Evolutionary conservation across 1,284 basidiomycete genomes (phyloP).

Genomic region (Marasmius fiardii): DNA sequence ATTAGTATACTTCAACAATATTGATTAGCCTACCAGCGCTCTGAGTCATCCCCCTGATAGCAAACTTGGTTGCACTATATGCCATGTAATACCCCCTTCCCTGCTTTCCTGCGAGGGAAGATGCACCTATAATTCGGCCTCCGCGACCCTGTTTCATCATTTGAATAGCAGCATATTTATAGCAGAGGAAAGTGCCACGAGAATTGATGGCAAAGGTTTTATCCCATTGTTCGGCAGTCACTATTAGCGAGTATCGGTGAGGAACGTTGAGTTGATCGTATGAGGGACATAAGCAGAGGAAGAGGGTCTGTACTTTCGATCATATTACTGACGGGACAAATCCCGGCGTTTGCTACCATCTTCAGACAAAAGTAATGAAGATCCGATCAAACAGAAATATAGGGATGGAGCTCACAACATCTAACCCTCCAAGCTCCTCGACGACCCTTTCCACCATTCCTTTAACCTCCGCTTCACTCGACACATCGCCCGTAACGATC

Average conservation of each 20-base stretch:
- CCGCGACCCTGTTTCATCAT: conserved; percentile 29
- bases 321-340: conserved; percentile 11
- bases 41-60: conserved; percentile 6
- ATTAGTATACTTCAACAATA: background rate
- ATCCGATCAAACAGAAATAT: background rate
- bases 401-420: conserved; percentile 19
- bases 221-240: conserved; percentile 17
- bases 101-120: conserved; percentile 30
- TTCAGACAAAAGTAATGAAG: conserved; percentile 1
- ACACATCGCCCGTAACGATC: conserved; percentile 22
- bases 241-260: conserved; percentile 10
- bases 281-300: background rate
- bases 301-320: conserved; percentile 14
- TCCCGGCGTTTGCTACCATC: conserved; percentile 26
- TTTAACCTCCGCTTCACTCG: conserved; percentile 24
- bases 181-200: conserved; percentile 21
- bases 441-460: conserved; percentile 20
- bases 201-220: conserved; percentile 14
- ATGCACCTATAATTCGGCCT: conserved; percentile 36
- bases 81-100: conserved; percentile 14
- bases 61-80: background rate
- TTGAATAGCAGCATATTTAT: conserved; percentile 26
- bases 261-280: no score
- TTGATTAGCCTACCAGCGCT: background rate
- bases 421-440: conserved; percentile 24